Evolutionary conservation across 2,329 filamentous ascomycete genomes (phyloP).

Genomic region (Hypoxylon sp.): DNA sequence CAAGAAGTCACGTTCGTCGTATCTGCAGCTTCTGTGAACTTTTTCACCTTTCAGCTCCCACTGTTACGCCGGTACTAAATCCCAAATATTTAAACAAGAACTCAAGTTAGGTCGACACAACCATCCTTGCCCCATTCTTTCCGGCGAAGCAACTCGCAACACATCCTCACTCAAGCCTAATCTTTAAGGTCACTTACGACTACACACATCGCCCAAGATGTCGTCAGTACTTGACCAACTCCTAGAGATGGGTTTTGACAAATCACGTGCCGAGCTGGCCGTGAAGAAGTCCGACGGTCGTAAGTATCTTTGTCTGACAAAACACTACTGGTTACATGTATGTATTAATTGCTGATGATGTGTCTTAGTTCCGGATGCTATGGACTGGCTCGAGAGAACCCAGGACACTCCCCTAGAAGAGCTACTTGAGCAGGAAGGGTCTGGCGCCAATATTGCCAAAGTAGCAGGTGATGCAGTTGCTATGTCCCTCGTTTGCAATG

Average conservation of each 20-base stretch:
- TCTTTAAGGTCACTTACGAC: slow-evolving; percentile 26
- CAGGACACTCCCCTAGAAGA: slow-evolving; percentile 90
- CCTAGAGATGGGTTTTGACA: slow-evolving; percentile 85
- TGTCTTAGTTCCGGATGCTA: slow-evolving; percentile 81
- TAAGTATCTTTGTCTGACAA: slow-evolving; percentile 61
- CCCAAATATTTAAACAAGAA: slow-evolving; percentile 13
- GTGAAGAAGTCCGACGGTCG: slow-evolving; percentile 86
- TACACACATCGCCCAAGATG: slow-evolving; percentile 59
- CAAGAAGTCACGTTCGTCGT: slow-evolving; percentile 16
- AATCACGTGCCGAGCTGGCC: slow-evolving; percentile 84
- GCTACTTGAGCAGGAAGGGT: slow-evolving; percentile 74
- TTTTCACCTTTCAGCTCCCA: slow-evolving; percentile 16
- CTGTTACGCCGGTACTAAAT: slow-evolving; percentile 8
- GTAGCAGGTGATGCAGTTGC: slow-evolving; percentile 80
- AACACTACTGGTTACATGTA: slow-evolving; percentile 5
- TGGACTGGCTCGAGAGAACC: slow-evolving; percentile 95
- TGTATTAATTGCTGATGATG: slow-evolving; percentile 31
- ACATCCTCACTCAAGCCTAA: slow-evolving; percentile 39
- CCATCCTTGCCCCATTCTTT: slow-evolving; percentile 27
- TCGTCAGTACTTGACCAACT: slow-evolving; percentile 73
- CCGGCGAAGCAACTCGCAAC: slow-evolving; percentile 34
- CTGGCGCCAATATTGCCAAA: slow-evolving; percentile 68
- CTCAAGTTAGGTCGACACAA: slow-evolving; percentile 7
- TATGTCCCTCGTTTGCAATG: slow-evolving; percentile 90
- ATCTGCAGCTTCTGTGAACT: slow-evolving; percentile 14